Base-by-base conservation (phyloP, 176 grass and related monocot genomes). In the Eragrostis nindensis region DNA sequence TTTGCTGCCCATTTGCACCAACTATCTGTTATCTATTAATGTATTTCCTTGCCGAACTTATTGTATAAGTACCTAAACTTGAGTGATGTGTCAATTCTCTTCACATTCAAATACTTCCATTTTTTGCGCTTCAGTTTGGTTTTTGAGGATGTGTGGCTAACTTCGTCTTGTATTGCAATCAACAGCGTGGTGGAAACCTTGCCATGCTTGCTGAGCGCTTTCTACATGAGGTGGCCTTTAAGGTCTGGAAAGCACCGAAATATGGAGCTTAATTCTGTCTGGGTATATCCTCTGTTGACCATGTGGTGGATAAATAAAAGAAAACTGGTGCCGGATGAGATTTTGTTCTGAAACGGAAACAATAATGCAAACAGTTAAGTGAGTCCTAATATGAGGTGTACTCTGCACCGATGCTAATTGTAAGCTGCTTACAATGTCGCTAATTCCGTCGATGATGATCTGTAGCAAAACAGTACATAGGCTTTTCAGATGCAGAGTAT, bases 161-260 rank as follows among this genome's bases (percentile, higher is more conserved):
- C 17, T 81, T 67, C 1, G 12, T 44, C 1, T 71, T 85, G 0
- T 52, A 55, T 61, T 82, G 43, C 71, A 49, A 82, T 54, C 38
- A 42, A 80, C 81, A 99, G 90, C 22, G 4, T 16, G 76, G 88
- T 1, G 88, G 84, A 62, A 99, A 95, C 84, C 69, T 95, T 76
- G 71, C 88, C 70, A 95, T 91, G 81, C 90, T 95, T 70, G 90
- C 88, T 1, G 92, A 91, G 56, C 82, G 88, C 11, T 98, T 98
- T 84, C 84, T 98, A n/a, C 90, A 89, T 66, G 96, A 98, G 50
- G 88, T 98, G 81, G 92, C 96, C 40, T 98, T 98, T 83, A 98
- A 98, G 71, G 88, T 90, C 68, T 98, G 92, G 96, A 98, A 98
- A 84, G 90, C 96, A 17, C 96, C 96, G 1, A 98, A 98, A 80